Conservation (phyloP, 179 eudicot genomes). For the Beta corolliflora region DNA sequence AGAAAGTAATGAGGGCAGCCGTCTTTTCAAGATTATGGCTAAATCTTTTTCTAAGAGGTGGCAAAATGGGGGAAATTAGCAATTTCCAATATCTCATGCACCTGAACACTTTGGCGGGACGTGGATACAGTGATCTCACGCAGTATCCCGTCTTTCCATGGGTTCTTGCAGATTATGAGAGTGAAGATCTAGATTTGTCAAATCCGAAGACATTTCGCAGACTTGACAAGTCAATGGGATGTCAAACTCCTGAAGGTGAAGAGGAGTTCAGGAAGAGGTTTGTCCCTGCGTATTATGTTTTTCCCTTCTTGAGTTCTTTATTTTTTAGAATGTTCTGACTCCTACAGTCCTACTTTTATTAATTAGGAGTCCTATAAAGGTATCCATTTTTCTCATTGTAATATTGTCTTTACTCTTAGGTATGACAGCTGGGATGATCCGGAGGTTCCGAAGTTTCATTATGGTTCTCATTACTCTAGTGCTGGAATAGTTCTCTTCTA, state of each 20-base stretch:
- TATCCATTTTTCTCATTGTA: constrained; percentile 6
- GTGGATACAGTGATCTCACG: constrained; percentile 99
- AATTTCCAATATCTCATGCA: constrained; percentile 99
- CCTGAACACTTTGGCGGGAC: constrained; percentile 98
- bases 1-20: constrained; percentile 92
- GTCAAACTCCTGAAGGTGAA: constrained; percentile 92
- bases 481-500: constrained; percentile 99
- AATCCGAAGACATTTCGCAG: constrained; percentile 82
- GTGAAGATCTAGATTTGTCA: constrained; percentile 77
- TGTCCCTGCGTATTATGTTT: constrained; percentile 23
- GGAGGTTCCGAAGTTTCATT: constrained; percentile 97
- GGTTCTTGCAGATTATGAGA: constrained; percentile 97
- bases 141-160: constrained; percentile 99
- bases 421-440: constrained; percentile 99
- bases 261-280: constrained; percentile 94
- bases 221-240: constrained; percentile 98
- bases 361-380: not conserved
- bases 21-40: constrained; percentile 89
- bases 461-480: constrained; percentile 99
- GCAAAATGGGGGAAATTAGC: constrained; percentile 99
- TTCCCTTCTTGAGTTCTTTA: not conserved
- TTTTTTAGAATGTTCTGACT: not conserved
- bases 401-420: constrained; percentile 37
- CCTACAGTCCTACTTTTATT: not conserved
- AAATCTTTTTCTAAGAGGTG: constrained; percentile 97